Base-by-base conservation (phyloP, 2,329 filamentous ascomycete species). In the Dothistroma pini region DNA sequence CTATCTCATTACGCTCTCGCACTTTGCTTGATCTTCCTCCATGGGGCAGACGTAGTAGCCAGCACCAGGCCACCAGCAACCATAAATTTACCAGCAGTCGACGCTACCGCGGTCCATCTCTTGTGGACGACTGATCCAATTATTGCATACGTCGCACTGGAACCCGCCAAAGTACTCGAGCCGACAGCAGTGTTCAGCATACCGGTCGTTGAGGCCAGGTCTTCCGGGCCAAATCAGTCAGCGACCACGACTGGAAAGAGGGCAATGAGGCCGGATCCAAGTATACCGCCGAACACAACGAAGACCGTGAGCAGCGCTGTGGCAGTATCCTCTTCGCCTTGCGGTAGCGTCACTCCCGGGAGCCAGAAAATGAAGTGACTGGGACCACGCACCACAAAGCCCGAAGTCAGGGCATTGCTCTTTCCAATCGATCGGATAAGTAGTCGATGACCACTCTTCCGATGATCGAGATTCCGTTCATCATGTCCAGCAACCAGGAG, bases 401-500 rank as follows among this genome's bases (percentile, higher is more conserved):
- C 54, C n/a, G 49, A 19, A 12, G 57, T 53, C 1, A 59, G 22
- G 2, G 50, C 57, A 14, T 25, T 47, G 25, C 29, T 16, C 49
- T 59, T 59, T 19, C 57, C 57, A 54, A 54, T 11, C 57, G 34
- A 44, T 59, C 57, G 2, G 50, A 22, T 11, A 59, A 53, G 32
- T 38, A 54, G 4, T 50, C 50, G 31, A 59, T 54, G n/a, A 49
- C 50, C 14, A 59, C 22, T 38, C 57, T 41, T 19, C 57, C 57
- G 10, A 58, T 25, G 38, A 59, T 50, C 8, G 57, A 59, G 4
- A 54, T 38, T 4, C 50, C 50, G 19, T 59, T 59, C 57, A 59
- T 59, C 19, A 59, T 38, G n/a, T 38, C 57, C 16, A 59, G 50
- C 48, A 59, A 31, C 57, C 57, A 59, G 8, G 57, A 59, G 29